These are phyloP conservation scores for Brettanomyces sp. DNA, from an alignment of 805 yeast species.

Conservation along the genomic window DNA sequence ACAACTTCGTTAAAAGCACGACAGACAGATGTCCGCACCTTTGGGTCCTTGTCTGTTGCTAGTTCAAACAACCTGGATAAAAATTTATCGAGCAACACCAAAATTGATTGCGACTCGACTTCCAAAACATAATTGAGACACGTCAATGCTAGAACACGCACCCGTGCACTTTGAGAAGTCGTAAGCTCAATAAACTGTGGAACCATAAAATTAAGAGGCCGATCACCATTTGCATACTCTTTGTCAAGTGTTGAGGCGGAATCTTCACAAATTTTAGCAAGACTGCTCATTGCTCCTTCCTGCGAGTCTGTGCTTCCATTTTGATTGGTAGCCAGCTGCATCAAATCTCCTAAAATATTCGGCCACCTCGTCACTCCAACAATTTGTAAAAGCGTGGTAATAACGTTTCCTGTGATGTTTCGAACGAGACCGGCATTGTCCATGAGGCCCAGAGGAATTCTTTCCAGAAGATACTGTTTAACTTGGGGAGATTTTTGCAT, in stretches of 20 bases:
- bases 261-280: slow-evolving; percentile 88
- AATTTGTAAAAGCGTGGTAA: slow-evolving; percentile 67
- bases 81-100: slow-evolving; percentile 56
- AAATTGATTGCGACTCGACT: slow-evolving; percentile 55
- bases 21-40: slow-evolving; percentile 68
- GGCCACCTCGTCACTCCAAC: slow-evolving; percentile 70
- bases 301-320: slow-evolving; percentile 36
- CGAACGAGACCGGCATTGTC: slow-evolving; percentile 56
- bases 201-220: slow-evolving; percentile 61
- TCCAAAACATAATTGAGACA: slow-evolving; percentile 74
- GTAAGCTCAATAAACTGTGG: slow-evolving; percentile 53
- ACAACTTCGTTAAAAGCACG: slow-evolving; percentile 61
- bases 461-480: slow-evolving; percentile 26
- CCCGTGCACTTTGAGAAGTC: slow-evolving; percentile 30
- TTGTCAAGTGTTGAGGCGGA: slow-evolving; percentile 52
- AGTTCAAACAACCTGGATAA: slow-evolving; percentile 55
- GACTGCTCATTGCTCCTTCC: slow-evolving; percentile 74
- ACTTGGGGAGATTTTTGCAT: slow-evolving; percentile 20
- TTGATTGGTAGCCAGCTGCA: slow-evolving; percentile 46
- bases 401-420: slow-evolving; percentile 84
- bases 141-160: slow-evolving; percentile 54
- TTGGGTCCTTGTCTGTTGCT: slow-evolving; percentile 38
- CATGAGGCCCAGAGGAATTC: slow-evolving; percentile 38
- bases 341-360: slow-evolving; percentile 53
- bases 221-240: slow-evolving; percentile 46